A percentile compares a stretch with the other conserved stretches of the same genome.
phyloP scores from a whole-genome alignment of 2,329 filamentous ascomycete genomes.

The Phoma sp. region DNA sequence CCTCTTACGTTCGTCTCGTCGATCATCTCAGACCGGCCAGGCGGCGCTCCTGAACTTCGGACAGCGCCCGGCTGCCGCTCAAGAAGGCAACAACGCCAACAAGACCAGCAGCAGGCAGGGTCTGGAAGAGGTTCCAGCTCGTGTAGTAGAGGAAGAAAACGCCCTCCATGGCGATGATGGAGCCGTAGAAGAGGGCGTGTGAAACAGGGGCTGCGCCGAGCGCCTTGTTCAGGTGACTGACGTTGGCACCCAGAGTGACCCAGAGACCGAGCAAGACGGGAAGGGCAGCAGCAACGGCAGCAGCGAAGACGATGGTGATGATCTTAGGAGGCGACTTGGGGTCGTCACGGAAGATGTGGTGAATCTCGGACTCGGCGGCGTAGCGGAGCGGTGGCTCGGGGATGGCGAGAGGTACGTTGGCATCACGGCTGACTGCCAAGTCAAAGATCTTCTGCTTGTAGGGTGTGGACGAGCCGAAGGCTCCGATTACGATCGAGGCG shows the following conservation, averaged over 20 bases:
- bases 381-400: slow-evolving; percentile 79
- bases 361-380: slow-evolving; percentile 81
- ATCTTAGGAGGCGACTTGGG: slow-evolving; percentile 80
- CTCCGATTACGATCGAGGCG: slow-evolving; percentile 84
- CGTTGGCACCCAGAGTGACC: slow-evolving; percentile 81
- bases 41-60: slow-evolving; percentile 89
- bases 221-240: slow-evolving; percentile 77
- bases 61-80: slow-evolving; percentile 86
- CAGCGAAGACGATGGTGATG: slow-evolving; percentile 78
- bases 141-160: slow-evolving; percentile 96
- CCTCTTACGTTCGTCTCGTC: background rate
- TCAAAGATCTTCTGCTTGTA: slow-evolving; percentile 76
- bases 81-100: slow-evolving; percentile 77
- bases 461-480: slow-evolving; percentile 76
- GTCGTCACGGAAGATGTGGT: slow-evolving; percentile 86
- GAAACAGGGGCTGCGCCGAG: slow-evolving; percentile 77
- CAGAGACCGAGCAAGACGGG: slow-evolving; percentile 77
- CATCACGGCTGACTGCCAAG: slow-evolving; percentile 69
- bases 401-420: slow-evolving; percentile 63
- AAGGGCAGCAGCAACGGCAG: slow-evolving; percentile 74
- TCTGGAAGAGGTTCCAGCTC: slow-evolving; percentile 90
- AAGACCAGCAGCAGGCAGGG: slow-evolving; percentile 73
- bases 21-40: slow-evolving; percentile 71
- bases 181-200: slow-evolving; percentile 84
- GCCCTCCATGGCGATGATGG: slow-evolving; percentile 83